phyloP scores from a whole-genome alignment of 495 filamentous ascomycete species.

The Aspergillus conjunctus region DNA sequence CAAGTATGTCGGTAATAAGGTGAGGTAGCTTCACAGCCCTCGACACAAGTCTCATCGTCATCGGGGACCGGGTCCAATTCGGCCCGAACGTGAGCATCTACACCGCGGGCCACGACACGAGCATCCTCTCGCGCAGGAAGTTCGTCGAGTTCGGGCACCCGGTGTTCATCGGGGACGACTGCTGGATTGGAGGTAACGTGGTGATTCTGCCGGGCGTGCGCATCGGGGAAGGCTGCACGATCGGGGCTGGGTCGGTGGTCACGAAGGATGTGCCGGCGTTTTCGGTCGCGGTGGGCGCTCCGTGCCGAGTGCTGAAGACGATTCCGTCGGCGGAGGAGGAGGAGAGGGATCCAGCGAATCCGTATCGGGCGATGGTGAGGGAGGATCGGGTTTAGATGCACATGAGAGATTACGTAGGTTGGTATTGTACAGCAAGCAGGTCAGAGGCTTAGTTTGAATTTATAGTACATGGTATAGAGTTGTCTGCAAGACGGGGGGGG shows the following conservation, averaged over 20 bases:
- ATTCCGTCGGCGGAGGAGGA: slow-evolving; percentile 38
- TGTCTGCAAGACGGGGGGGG: no score
- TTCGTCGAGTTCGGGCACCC: slow-evolving; percentile 74
- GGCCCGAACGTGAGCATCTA: slow-evolving; percentile 73
- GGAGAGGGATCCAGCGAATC: slow-evolving; percentile 30
- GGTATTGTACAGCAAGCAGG: no score
- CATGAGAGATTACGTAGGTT: no score
- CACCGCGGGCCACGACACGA: slow-evolving; percentile 69
- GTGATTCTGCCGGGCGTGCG: slow-evolving; percentile 71
- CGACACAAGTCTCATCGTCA: slow-evolving; percentile 72
- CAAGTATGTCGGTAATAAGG: neutral
- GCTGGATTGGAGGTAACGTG: slow-evolving; percentile 80
- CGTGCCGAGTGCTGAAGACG: slow-evolving; percentile 42
- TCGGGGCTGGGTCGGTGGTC: slow-evolving; percentile 51
- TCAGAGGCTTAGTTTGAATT: no score
- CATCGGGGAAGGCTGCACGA: slow-evolving; percentile 48
- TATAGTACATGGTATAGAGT: no score
- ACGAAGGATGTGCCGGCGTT: slow-evolving; percentile 49
- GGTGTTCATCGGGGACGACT: slow-evolving; percentile 77
- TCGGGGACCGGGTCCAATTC: slow-evolving; percentile 75
- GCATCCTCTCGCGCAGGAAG: slow-evolving; percentile 65
- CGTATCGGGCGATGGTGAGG: slow-evolving; percentile 22
- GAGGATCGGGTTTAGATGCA: slow-evolving; percentile 16
- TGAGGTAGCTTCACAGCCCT: slow-evolving; percentile 57
- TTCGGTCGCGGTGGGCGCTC: slow-evolving; percentile 43